Conservation (phyloP, 2,329 filamentous ascomycete genomes). For the Fusarium stilboides region DNA sequence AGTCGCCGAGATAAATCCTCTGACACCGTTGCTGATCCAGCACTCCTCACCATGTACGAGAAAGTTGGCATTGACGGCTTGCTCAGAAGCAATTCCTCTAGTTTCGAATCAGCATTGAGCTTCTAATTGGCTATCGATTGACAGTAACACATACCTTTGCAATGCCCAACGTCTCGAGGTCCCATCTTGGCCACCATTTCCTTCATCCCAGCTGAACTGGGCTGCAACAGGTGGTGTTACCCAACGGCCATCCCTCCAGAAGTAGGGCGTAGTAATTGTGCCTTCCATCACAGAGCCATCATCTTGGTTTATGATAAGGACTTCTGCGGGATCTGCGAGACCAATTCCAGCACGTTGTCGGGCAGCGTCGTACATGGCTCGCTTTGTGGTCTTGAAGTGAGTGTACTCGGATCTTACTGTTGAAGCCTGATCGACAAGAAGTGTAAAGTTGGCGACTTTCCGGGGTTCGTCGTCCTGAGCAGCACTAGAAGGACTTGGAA, state of each 20-base stretch:
- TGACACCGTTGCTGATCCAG: conserved; percentile 90
- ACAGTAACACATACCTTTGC: conserved; percentile 65
- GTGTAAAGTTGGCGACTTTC: conserved; percentile 56
- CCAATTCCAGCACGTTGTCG: conserved; percentile 72
- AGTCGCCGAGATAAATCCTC: conserved; percentile 77
- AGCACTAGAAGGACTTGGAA: conserved; percentile 63
- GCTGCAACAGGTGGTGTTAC: conserved; percentile 79
- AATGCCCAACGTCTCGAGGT: conserved; percentile 89
- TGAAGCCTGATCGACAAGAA: conserved; percentile 61
- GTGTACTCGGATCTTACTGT: conserved; percentile 75
- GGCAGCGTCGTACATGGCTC: conserved; percentile 80
- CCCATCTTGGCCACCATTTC: conserved; percentile 84
- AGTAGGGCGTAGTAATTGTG: conserved; percentile 85
- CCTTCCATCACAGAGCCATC: conserved; percentile 85
- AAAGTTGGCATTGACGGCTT: conserved; percentile 70
- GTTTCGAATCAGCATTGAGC: conserved; percentile 10
- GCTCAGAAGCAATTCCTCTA: conserved; percentile 75
- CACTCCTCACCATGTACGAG: conserved; percentile 82
- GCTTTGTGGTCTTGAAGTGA: conserved; percentile 86
- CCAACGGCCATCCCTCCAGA: conserved; percentile 81
- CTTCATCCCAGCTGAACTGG: conserved; percentile 55
- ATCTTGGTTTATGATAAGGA: conserved; percentile 77
- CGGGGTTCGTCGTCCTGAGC: conserved; percentile 44
- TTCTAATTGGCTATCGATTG: neutral
- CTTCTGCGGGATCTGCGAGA: conserved; percentile 72